These are phyloP conservation scores for Paramecium octaurelia DNA, from an alignment of 73 alveolate species.

Conservation along the genomic window DNA sequence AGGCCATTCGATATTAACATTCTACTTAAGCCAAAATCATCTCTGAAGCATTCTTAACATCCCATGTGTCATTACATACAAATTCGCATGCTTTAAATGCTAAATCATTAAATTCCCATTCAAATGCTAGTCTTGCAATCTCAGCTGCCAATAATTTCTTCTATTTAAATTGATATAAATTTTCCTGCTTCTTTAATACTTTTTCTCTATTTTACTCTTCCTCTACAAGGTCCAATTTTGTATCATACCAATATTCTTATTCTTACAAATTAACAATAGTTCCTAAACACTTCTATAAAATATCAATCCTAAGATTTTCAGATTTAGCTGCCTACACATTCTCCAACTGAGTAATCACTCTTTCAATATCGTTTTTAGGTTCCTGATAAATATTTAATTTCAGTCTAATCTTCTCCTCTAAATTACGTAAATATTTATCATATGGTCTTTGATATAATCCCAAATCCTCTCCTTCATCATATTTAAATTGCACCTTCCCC, in stretches of 20 bases:
- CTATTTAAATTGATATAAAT: slow-evolving; percentile 81
- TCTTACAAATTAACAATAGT: slow-evolving; percentile 32
- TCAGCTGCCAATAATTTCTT: slow-evolving; percentile 77
- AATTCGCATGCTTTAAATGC: slow-evolving; percentile 85
- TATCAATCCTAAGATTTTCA: slow-evolving; percentile 77
- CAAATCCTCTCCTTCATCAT: slow-evolving; percentile 79
- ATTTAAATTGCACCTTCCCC: slow-evolving; percentile 71
- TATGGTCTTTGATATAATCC: slow-evolving; percentile 84
- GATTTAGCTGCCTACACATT: slow-evolving; percentile 87
- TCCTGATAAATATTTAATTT: slow-evolving; percentile 79
- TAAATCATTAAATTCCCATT: slow-evolving; percentile 83
- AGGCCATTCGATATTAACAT: slow-evolving; percentile 85
- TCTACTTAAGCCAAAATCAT: slow-evolving; percentile 90
- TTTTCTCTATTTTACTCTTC: slow-evolving; percentile 88
- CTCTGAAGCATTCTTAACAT: slow-evolving; percentile 87
- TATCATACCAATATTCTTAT: slow-evolving; percentile 70
- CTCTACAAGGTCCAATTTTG: slow-evolving; percentile 83
- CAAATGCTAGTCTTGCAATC: slow-evolving; percentile 79
- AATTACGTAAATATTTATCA: slow-evolving; percentile 68
- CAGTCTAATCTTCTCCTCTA: slow-evolving; percentile 71
- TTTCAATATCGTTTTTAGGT: slow-evolving; percentile 90
- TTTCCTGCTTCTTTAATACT: slow-evolving; percentile 73
- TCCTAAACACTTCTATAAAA: slow-evolving; percentile 56
- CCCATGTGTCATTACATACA: slow-evolving; percentile 81
- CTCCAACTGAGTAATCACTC: slow-evolving; percentile 89